A percentile compares a stretch with the other conserved stretches of the same genome.
Evolutionary conservation across 331 rosid genomes (phyloP).

Genomic region (Quercus tomentella): DNA sequence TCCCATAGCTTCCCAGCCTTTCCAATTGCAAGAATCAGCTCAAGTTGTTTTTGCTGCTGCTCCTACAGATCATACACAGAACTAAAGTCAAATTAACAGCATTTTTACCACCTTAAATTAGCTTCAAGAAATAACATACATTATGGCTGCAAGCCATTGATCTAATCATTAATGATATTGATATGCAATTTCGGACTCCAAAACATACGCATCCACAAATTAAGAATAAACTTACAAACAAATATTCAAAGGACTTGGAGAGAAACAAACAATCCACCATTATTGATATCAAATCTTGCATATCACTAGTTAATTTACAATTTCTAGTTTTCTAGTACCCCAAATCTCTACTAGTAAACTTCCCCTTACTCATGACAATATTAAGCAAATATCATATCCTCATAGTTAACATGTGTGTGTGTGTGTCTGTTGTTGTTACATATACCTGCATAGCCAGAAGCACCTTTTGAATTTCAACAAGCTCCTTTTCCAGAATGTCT

Average conservation of each 20-base stretch:
- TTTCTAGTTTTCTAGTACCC: not conserved
- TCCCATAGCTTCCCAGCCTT: conserved; percentile 62
- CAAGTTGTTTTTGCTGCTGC: conserved; percentile 88
- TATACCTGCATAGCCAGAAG: conserved; percentile 93
- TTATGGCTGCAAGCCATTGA: not conserved
- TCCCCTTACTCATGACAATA: not conserved
- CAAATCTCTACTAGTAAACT: not conserved
- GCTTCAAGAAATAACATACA: not conserved
- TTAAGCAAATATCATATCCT: not conserved
- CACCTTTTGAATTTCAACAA: conserved; percentile 82
- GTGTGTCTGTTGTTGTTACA: not conserved
- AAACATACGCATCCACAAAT: not conserved
- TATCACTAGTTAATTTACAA: not conserved
- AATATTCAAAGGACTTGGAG: not conserved
- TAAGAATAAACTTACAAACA: not conserved
- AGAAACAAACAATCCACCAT: not conserved
- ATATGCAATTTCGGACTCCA: not conserved
- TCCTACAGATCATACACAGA: conserved; percentile 43
- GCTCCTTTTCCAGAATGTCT: conserved; percentile 85
- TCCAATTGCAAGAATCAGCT: conserved; percentile 73
- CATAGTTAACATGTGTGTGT: not conserved
- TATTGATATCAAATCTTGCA: not conserved
- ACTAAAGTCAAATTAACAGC: not conserved
- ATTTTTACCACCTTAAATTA: not conserved
- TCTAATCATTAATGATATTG: not conserved